A percentile compares a stretch with the other conserved stretches of the same genome.
These are phyloP conservation scores for Linaria vulgaris DNA, from an alignment of 257 asterid species.

Conservation along the genomic window DNA sequence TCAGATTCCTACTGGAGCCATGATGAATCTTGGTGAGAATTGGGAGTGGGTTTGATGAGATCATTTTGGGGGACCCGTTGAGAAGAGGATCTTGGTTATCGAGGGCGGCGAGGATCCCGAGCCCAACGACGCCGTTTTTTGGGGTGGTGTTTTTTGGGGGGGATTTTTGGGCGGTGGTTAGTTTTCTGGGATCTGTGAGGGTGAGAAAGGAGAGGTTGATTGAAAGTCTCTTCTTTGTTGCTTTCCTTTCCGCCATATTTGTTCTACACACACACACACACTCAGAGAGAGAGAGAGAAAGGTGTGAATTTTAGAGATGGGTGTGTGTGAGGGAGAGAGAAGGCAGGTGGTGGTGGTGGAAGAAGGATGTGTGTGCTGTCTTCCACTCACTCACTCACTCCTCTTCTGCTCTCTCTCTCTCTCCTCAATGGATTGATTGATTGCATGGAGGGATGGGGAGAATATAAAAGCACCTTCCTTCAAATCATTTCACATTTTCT, in stretches of 20 bases:
- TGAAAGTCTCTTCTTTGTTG: conserved; percentile 46
- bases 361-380: neutral
- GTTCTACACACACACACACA: conserved; percentile 10
- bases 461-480: conserved; percentile 14
- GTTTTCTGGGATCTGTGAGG: conserved; percentile 39
- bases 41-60: conserved; percentile 43
- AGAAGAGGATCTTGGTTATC: conserved; percentile 32
- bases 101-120: conserved; percentile 73
- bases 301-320: neutral
- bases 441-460: conserved; percentile 24
- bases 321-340: conserved; percentile 21
- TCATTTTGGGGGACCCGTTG: conserved; percentile 48
- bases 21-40: conserved; percentile 35
- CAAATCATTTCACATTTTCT: no score
- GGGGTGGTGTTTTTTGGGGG: conserved; percentile 50
- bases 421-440: conserved; percentile 21
- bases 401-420: conserved; percentile 30
- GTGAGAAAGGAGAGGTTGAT: conserved; percentile 56
- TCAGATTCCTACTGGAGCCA: no score
- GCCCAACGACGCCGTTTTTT: conserved; percentile 81
- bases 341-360: conserved; percentile 13
- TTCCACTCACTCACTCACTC: conserved; percentile 1
- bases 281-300: neutral
- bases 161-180: conserved; percentile 36
- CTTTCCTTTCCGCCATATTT: conserved; percentile 45